Evolutionary conservation across 2,329 filamentous ascomycete species (phyloP), one percentile per base, ranked within the genome.

Genomic region (Aspergillus aculeatus): DNA sequence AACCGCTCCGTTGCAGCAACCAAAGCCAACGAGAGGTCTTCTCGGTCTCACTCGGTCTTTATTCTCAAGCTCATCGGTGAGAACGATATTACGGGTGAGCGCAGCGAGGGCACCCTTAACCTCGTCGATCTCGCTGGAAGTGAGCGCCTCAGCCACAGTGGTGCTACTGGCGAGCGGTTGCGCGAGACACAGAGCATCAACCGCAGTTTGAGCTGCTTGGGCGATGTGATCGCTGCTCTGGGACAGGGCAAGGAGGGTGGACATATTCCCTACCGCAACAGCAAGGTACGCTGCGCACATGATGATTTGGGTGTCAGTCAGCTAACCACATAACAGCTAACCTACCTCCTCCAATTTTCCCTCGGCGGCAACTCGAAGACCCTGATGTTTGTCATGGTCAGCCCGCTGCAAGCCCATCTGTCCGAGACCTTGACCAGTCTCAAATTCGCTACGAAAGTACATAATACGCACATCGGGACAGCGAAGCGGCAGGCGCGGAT

Each of bases 301-400:
- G 5, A n/a, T 19, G 35, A 9, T 6, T 19, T 49, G 6, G 51
- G 19, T 16, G 6, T 19, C 14, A 44, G 2, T 6, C 57, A 58
- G 65, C 70, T 69, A 68, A 68, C 59, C 26, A 23, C 32, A 35
- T 11, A 55, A 24, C 58, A 89, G 84, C 83, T 99, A 65, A 99
- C 95, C 9, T 96, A 97, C 72, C 83, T 99, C 50, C 84, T 99
- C 41, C 92, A 98, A 84, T 96, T 95, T 72, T 96, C 92, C 3
- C 82, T 99, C 7, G 94, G 95, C 4, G 95, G 95, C 16, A 97
- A 96, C 75, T 95, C 90, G 68, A 96, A 97, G 79, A 99, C 95
- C 0, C 88, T 99, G 69, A 99, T 99, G 95, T 96, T 99, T 75
- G 92, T 98, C 74, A 98, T 98, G 93, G 90, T 96, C 58, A 95